Evolutionary conservation across 192 early-diverging fungal species (phyloP).

Genomic region (Lunasporangiospora selenospora): DNA sequence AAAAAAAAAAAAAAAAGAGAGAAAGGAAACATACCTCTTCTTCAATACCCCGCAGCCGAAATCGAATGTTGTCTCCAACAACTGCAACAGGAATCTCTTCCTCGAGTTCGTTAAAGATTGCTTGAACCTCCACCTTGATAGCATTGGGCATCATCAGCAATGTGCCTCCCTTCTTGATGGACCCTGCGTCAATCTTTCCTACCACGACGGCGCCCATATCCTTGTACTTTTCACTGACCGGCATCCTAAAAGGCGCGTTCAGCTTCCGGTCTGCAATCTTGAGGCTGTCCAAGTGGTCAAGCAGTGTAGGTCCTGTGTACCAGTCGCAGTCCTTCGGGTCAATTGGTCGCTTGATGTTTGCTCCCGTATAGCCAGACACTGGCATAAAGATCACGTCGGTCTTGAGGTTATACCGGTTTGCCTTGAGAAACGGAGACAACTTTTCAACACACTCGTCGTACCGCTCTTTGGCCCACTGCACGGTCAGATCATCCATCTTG

Average conservation of each 20-base stretch:
- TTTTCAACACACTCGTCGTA: slow-evolving; percentile 90
- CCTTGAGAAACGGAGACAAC: slow-evolving; percentile 86
- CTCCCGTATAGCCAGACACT: slow-evolving; percentile 94
- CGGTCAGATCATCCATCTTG: slow-evolving; percentile 99
- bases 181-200: slow-evolving; percentile 95
- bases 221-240: slow-evolving; percentile 92
- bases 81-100: slow-evolving; percentile 70
- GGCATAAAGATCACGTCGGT: slow-evolving; percentile 84
- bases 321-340: slow-evolving; percentile 64
- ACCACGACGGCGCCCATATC: slow-evolving; percentile 95
- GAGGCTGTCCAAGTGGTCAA: slow-evolving; percentile 84
- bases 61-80: slow-evolving; percentile 91
- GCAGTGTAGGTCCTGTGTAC: slow-evolving; percentile 83
- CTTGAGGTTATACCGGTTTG: slow-evolving; percentile 82
- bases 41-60: slow-evolving; percentile 86
- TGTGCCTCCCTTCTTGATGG: slow-evolving; percentile 80
- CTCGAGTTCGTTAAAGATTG: slow-evolving; percentile 83
- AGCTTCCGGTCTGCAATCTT: slow-evolving; percentile 83
- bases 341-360: slow-evolving; percentile 89
- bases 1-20: neutral
- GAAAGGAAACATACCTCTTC: slow-evolving; percentile 70
- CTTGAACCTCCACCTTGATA: slow-evolving; percentile 73
- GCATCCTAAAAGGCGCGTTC: slow-evolving; percentile 88
- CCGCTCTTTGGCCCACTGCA: slow-evolving; percentile 85
- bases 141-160: slow-evolving; percentile 93